A percentile compares a stretch with the other conserved stretches of the same genome.
These are phyloP conservation scores for Fusarium siculi DNA, from an alignment of 2,329 filamentous ascomycete species.

Conservation along the genomic window DNA sequence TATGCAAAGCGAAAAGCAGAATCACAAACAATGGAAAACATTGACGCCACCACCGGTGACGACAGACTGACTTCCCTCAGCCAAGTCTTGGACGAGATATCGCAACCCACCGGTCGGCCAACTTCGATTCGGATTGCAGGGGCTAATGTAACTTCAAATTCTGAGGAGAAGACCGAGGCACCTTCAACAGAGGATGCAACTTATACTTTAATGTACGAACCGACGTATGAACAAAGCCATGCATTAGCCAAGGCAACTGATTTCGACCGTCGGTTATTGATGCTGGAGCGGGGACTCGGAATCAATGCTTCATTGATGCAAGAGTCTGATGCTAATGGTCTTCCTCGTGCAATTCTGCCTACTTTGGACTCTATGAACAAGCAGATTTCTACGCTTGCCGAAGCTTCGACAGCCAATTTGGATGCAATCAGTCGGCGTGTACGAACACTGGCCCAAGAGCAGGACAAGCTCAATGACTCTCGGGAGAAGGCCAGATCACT, in stretches of 20 bases:
- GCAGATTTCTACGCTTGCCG: slow-evolving; percentile 79
- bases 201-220: slow-evolving; percentile 74
- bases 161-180: slow-evolving; percentile 35
- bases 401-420: slow-evolving; percentile 76
- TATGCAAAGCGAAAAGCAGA: slow-evolving; percentile 65
- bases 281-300: slow-evolving; percentile 84
- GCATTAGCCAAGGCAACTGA: slow-evolving; percentile 83
- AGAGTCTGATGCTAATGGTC: slow-evolving; percentile 66
- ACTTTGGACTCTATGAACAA: slow-evolving; percentile 83
- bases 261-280: slow-evolving; percentile 83
- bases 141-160: slow-evolving; percentile 4
- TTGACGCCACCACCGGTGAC: slow-evolving; percentile 55
- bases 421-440: slow-evolving; percentile 78
- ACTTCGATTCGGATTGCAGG: slow-evolving; percentile 22
- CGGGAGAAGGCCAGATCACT: slow-evolving; percentile 70
- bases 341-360: slow-evolving; percentile 79
- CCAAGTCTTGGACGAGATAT: slow-evolving; percentile 75
- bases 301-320: slow-evolving; percentile 76
- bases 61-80: slow-evolving; percentile 71
- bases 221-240: slow-evolving; percentile 73
- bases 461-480: slow-evolving; percentile 75
- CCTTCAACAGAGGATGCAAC: slow-evolving; percentile 54
- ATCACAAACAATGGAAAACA: slow-evolving; percentile 56
- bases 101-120: slow-evolving; percentile 42
- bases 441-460: slow-evolving; percentile 76